Evolutionary conservation across 345 rosid species (phyloP).

Genomic region (Euphorbia tirucalli): DNA sequence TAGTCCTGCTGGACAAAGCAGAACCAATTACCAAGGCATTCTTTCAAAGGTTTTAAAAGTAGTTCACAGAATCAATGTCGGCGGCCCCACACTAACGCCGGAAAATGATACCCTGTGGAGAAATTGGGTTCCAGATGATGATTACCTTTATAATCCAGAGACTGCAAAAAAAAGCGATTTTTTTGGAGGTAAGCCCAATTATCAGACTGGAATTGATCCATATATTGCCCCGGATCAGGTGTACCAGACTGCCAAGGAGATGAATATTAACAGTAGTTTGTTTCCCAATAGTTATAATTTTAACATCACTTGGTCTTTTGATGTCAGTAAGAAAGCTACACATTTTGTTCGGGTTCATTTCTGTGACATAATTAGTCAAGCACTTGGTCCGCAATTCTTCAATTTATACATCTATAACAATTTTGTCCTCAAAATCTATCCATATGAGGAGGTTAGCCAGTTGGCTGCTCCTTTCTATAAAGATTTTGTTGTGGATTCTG

Average conservation of each 20-base stretch:
- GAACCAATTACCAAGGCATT: background rate
- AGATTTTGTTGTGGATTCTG: constrained; percentile 48
- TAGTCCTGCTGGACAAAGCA: background rate
- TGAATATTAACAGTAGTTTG: constrained; percentile 6
- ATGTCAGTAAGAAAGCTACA: constrained; percentile 33
- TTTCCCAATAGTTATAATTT: background rate
- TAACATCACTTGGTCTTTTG: constrained; percentile 48
- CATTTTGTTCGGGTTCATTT: constrained; percentile 58
- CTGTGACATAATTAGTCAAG: constrained; percentile 34
- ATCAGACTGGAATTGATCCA: background rate
- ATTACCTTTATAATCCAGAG: constrained; percentile 16
- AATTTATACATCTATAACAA: constrained; percentile 37
- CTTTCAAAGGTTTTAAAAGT: constrained; percentile 31
- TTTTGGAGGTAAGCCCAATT: background rate
- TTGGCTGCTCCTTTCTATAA: constrained; percentile 35
- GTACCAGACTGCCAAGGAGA: constrained; percentile 40
- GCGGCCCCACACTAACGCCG: constrained; percentile 32
- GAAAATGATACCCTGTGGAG: constrained; percentile 39
- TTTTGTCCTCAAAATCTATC: constrained; percentile 18
- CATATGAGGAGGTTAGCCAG: rapidly evolving
- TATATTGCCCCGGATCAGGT: constrained; percentile 43
- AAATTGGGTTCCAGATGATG: constrained; percentile 42
- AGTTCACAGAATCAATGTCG: constrained; percentile 43
- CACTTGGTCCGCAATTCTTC: constrained; percentile 13
- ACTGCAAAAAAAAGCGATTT: constrained; percentile 13